phyloP scores from a whole-genome alignment of 2,329 filamentous ascomycete species.

The Sphaerulina populicola region DNA sequence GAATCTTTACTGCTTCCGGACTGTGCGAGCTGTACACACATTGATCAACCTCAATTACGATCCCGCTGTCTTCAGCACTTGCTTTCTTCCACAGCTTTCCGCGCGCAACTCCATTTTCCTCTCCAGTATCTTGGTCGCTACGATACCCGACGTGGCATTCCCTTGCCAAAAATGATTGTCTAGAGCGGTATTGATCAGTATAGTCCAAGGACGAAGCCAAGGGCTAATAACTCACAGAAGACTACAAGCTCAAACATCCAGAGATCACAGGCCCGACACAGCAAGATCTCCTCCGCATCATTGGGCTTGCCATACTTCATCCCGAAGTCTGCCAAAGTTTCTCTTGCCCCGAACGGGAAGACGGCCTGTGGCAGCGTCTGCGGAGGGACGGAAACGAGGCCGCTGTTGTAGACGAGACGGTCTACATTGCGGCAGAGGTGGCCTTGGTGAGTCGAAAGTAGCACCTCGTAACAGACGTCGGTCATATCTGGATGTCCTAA shows the following conservation, averaged over 20 bases:
- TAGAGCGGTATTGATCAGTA: neutral
- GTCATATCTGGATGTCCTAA: neutral
- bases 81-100: too few relatives aligned
- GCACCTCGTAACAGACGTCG: neutral
- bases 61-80: neutral
- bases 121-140: neutral
- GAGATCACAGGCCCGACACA: slow-evolving; percentile 7
- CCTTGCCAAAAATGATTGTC: neutral
- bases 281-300: slow-evolving; percentile 10
- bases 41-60: neutral
- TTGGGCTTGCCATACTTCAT: slow-evolving; percentile 11
- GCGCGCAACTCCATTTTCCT: neutral
- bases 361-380: neutral
- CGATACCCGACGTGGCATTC: neutral
- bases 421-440: slow-evolving; percentile 8
- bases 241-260: slow-evolving; percentile 2
- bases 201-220: neutral
- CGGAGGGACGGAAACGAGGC: neutral
- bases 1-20: neutral
- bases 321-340: slow-evolving; percentile 13
- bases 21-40: neutral
- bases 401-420: slow-evolving; percentile 4
- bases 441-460: neutral
- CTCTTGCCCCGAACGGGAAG: slow-evolving; percentile 7
- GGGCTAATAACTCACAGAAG: slow-evolving; percentile 18